Evolutionary conservation across 768 basidiomycete genomes (phyloP).

Genomic region (Tricholoma sp.): DNA sequence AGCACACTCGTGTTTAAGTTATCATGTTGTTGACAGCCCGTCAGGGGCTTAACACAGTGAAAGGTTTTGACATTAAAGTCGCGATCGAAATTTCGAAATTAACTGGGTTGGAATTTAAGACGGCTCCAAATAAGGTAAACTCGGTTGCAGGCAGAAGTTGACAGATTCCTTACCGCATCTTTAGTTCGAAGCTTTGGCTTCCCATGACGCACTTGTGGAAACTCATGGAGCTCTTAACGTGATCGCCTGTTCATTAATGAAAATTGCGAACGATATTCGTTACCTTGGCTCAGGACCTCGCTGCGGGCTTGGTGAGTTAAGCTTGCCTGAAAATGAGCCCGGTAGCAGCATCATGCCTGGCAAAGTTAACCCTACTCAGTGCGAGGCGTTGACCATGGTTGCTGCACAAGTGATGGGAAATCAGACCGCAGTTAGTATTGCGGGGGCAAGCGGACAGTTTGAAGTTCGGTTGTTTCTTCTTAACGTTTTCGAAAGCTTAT

Average conservation of each 20-base stretch:
- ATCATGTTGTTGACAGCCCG: constrained; percentile 3
- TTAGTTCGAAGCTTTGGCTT: constrained; percentile 94
- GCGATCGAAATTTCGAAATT: constrained; percentile 89
- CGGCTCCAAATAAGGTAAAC: constrained; percentile 92
- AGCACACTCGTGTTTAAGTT: constrained; percentile 22
- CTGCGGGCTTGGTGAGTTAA: constrained; percentile 93
- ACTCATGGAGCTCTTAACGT: constrained; percentile 96
- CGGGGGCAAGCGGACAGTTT: constrained; percentile 94
- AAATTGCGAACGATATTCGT: constrained; percentile 98
- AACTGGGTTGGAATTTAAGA: constrained; percentile 87
- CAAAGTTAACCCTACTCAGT: constrained; percentile 99
- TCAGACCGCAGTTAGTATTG: constrained; percentile 87
- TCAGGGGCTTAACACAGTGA: constrained; percentile 94
- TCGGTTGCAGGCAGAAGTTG: background rate
- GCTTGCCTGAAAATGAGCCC: constrained; percentile 96
- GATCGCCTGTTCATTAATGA: constrained; percentile 96
- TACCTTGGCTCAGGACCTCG: constrained; percentile 97
- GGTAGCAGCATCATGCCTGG: constrained; percentile 99
- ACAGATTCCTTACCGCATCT: constrained; percentile 3
- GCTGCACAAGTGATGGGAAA: constrained; percentile 99
- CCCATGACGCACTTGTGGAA: constrained; percentile 98
- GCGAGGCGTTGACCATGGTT: constrained; percentile 98
- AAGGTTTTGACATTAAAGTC: constrained; percentile 93
- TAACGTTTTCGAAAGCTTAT: background rate
- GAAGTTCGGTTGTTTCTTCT: constrained; percentile 53